Evolutionary conservation across 805 yeast genomes (phyloP), one percentile per base, ranked within the genome.

Genomic region (Barnettozyma sucrosica): DNA sequence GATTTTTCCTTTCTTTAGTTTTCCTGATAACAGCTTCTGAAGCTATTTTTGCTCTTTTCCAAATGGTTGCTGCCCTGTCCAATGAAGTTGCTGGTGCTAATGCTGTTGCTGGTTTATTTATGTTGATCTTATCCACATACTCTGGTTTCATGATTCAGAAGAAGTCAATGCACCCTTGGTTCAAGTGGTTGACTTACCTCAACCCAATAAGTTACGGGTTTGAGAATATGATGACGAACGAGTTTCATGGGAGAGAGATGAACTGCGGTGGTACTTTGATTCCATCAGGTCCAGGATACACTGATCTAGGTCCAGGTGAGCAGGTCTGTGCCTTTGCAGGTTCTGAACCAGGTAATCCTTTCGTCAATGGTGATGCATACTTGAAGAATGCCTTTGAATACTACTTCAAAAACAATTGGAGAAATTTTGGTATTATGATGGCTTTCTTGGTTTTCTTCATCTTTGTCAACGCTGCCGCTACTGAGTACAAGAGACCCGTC

Each of bases 381-480:
- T 53, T 87, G 47, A 51, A 52, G 5, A 56, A 56, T 3, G 62
- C 80, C 8, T 87, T 64, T 64, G 59, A 64, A 37, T 88, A 82
- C 68, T 59, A 60, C 19, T 79, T 73, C 57, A 52, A 64, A 19
- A 87, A 88, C 64, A 73, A 76, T 43, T 88, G 96, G 96, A 80
- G 95, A 69, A 85, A 88, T 63, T 72, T 83, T 48, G 96, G 89
- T 58, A 77, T 83, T 50, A 50, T 77, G 50, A 61, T 80, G 58
- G 87, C 74, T 3, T 82, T 72, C 55, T 63, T 66, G 24, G 49
- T 80, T 30, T 71, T 80, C 59, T 81, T 83, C 65, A 68, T 81
- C 48, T 56, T 55, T 41, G 67, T 77, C 14, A 81, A 81, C 58
- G 62, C 84, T 39, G 32, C 66, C 7, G 67, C 77, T 45, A 75